phyloP scores from a whole-genome alignment of 305 asterid species.

The Solanum hybrid region DNA sequence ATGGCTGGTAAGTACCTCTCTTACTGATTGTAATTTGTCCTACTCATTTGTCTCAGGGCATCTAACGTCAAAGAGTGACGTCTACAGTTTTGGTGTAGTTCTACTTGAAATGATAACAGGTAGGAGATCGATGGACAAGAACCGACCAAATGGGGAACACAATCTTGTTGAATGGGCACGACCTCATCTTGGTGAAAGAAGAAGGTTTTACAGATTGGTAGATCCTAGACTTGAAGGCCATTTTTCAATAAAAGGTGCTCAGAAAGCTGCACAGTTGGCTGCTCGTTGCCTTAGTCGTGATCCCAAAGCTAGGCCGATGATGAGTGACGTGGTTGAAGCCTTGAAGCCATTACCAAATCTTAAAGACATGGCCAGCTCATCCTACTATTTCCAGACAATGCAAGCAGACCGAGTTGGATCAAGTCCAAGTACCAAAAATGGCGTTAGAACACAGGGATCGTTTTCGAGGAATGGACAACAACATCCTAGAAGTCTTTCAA shows the following conservation, averaged over 20 bases:
- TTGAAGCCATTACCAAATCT: conserved; percentile 60
- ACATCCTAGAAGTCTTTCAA: conserved; percentile 47
- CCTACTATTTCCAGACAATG: conserved; percentile 49
- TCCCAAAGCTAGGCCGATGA: conserved; percentile 48
- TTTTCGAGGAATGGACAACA: conserved; percentile 36
- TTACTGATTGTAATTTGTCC: not conserved
- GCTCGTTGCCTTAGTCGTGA: conserved; percentile 53
- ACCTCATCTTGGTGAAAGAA: conserved; percentile 50
- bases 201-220: conserved; percentile 41
- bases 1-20: not conserved
- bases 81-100: conserved; percentile 64
- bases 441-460: conserved; percentile 28
- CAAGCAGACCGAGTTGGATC: conserved; percentile 41
- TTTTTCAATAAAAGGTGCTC: conserved; percentile 62
- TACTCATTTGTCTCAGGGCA: conserved; percentile 32
- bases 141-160: conserved; percentile 61
- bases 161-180: conserved; percentile 75
- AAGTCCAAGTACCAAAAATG: conserved; percentile 46
- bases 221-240: conserved; percentile 70
- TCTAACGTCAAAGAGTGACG: conserved; percentile 62
- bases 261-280: conserved; percentile 52
- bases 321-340: conserved; percentile 60
- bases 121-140: conserved; percentile 69
- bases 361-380: conserved; percentile 72
- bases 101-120: conserved; percentile 59